These are phyloP conservation scores for Pleurotus tuber-regium DNA, from an alignment of 768 basidiomycete species.

Conservation along the genomic window DNA sequence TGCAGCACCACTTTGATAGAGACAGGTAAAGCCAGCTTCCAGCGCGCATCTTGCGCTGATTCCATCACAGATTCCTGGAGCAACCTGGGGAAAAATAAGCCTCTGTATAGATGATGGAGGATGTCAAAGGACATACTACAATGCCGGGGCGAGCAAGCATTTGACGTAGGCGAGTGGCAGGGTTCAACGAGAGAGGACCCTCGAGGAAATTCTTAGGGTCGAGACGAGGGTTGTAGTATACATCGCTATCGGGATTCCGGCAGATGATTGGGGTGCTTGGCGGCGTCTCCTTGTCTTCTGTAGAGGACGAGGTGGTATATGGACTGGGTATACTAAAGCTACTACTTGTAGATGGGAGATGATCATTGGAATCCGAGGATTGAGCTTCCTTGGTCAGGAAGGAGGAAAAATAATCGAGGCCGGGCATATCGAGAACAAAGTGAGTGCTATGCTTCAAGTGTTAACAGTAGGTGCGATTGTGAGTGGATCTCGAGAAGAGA, in stretches of 20 bases:
- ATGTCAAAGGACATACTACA: conserved; percentile 45
- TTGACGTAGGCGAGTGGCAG: conserved; percentile 70
- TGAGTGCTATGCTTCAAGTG: too few relatives aligned
- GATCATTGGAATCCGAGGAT: conserved; percentile 2
- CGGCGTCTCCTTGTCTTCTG: not conserved
- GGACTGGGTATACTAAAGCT: too few relatives aligned
- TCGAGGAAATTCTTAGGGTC: conserved; percentile 68
- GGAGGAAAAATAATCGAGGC: conserved; percentile 1
- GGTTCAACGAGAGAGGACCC: conserved; percentile 65
- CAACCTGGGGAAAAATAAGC: conserved; percentile 39
- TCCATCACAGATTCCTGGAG: conserved; percentile 76
- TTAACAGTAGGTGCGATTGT: too few relatives aligned
- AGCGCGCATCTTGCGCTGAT: conserved; percentile 79
- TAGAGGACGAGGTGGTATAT: not conserved
- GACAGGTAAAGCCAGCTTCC: conserved; percentile 74
- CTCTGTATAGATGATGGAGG: not conserved
- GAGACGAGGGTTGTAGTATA: conserved; percentile 66
- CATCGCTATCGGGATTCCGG: conserved; percentile 8
- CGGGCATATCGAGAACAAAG: conserved; percentile 5
- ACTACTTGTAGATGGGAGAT: not conserved
- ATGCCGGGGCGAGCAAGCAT: conserved; percentile 72
- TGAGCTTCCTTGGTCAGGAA: not conserved
- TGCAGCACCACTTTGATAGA: conserved; percentile 78
- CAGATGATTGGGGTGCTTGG: not conserved
- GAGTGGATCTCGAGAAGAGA: too few relatives aligned